Base-by-base conservation (phyloP, 2,329 filamentous ascomycete genomes). In the Lecanosticta acicola region DNA sequence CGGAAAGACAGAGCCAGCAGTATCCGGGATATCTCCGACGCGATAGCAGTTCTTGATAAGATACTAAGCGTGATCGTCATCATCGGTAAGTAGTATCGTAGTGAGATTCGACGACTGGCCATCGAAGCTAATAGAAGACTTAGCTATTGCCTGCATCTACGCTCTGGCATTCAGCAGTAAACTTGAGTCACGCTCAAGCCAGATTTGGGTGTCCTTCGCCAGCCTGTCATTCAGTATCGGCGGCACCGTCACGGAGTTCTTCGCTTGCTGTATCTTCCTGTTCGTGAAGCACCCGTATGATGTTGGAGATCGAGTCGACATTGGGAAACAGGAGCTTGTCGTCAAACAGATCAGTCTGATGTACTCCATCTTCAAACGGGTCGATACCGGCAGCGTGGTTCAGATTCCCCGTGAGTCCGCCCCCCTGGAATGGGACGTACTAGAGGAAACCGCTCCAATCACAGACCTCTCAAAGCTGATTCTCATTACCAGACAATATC, bases 221-320 rank as follows among this genome's bases (percentile, higher is more conserved):
- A 48, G 51, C 43, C 80, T 97, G 11, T 95, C 90, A 3, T 74
- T 96, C 20, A 95, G 89, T 4, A 96, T 97, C 69, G 84, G 95
- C 56, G 96, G 96, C 65, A 83, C 89, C 17, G 84, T 85, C 41
- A 95, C 89, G 1, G 91, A 97, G 67, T 86, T 97, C 53, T 78
- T 97, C n/a, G 89, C 89, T 62, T 95, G 89, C 32, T 96, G 90
- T 71, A 94, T 97, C 60, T 97, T 97, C 72, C 73, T 97, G 1
- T 97, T 97, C 60, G 87, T 96, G 71, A 97, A 96, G 72, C 91
- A 97, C 65, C 90, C 91, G 0, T 96, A 85, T 65, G 91, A 97
- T 64, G 45, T 59, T 13, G 64, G 63, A 32, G 64, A 66, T 46
- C 52, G 59, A 5, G 58, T 53, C 32, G 45, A 43, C 32, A 49